phyloP scores from a whole-genome alignment of 2,329 filamentous ascomycete genomes.

The Pestalotiopsis sp. region DNA sequence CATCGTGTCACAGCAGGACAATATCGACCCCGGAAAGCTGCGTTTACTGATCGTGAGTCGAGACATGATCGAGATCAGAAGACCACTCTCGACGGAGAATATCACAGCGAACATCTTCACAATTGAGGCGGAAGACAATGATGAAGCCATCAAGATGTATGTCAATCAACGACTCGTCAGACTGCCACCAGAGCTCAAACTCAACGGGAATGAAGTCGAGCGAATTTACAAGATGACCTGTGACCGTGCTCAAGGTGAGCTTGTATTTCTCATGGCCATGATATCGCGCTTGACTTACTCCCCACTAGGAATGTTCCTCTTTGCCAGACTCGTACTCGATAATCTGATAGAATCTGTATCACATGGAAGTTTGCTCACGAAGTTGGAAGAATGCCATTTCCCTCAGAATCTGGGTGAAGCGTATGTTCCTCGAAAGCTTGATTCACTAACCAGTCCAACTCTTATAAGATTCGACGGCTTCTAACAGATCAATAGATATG shows the following conservation, averaged over 20 bases:
- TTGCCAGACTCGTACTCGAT: constrained; percentile 31
- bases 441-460: neutral
- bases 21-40: constrained; percentile 22
- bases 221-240: neutral
- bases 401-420: constrained; percentile 18
- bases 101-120: constrained; percentile 6
- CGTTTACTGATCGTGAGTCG: constrained; percentile 37
- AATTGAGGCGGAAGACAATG: constrained; percentile 20
- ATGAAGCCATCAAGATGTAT: constrained; percentile 31
- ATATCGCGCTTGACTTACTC: neutral
- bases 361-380: constrained; percentile 18
- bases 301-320: constrained; percentile 34
- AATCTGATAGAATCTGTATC: constrained; percentile 27
- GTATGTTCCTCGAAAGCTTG: constrained; percentile 11
- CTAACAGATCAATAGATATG: constrained; percentile 28
- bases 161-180: neutral
- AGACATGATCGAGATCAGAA: constrained; percentile 27
- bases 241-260: neutral
- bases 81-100: constrained; percentile 19
- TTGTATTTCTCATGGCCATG: neutral
- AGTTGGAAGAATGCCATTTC: constrained; percentile 21
- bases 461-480: neutral
- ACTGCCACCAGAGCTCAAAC: neutral
- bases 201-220: neutral
- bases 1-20: constrained; percentile 25